Conservation (phyloP, 2,329 filamentous ascomycete genomes). For the Thielaviopsis populi region DNA sequence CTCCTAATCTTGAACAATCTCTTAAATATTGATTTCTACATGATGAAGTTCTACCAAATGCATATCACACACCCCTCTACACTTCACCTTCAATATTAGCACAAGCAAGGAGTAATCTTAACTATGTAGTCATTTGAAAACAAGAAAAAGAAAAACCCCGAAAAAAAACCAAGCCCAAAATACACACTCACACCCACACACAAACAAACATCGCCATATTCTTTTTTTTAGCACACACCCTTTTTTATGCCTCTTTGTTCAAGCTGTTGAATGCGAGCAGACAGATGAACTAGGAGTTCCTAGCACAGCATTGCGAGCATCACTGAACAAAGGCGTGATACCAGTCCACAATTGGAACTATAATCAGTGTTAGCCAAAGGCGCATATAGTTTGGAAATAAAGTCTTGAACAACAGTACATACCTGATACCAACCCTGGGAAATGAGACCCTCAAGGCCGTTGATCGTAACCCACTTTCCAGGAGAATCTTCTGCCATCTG, state of each 20-base stretch:
- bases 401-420: constrained; percentile 18
- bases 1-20: too few relatives aligned
- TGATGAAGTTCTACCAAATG: too few relatives aligned
- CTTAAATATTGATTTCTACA: too few relatives aligned
- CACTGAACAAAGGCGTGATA: constrained; percentile 56
- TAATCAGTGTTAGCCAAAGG: constrained; percentile 19
- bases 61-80: too few relatives aligned
- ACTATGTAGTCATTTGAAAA: not conserved
- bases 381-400: not conserved
- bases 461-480: constrained; percentile 63
- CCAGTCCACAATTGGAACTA: constrained; percentile 76
- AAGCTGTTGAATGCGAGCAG: not conserved
- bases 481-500: constrained; percentile 54
- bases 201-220: not conserved
- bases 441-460: constrained; percentile 76
- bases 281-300: constrained; percentile 19
- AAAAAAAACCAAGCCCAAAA: not conserved
- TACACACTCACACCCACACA: not conserved
- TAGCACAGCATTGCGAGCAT: constrained; percentile 49
- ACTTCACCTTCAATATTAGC: not conserved
- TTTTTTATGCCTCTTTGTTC: not conserved
- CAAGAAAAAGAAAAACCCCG: not conserved
- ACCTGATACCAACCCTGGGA: constrained; percentile 84
- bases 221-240: not conserved
- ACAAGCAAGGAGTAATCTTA: not conserved